A percentile compares a stretch with the other conserved stretches of the same genome.
phyloP scores from a whole-genome alignment of 345 rosid species.

The Brassica napus region Da-Ae NC_063434.1:22933001-22933500 shows the following conservation, averaged over 20 bases:
- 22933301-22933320: conserved; percentile 39
- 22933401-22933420: not conserved
- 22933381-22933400: not conserved
- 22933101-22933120: not conserved
- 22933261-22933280: conserved; percentile 41
- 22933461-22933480: conserved; percentile 42
- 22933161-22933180: conserved; percentile 41
- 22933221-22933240: conserved; percentile 36
- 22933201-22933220: conserved; percentile 43
- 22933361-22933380: conserved; percentile 2
- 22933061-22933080: not conserved
- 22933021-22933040: not conserved
- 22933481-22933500: conserved; percentile 46
- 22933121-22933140: not conserved
- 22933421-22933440: conserved; percentile 43
- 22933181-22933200: conserved; percentile 56
- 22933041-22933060: not conserved
- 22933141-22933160: conserved; percentile 51
- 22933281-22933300: conserved; percentile 47
- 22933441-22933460: conserved; percentile 43
- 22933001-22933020: not conserved
- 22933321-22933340: conserved; percentile 34
- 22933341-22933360: conserved; percentile 37
- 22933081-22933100: not conserved
- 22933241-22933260: conserved; percentile 48